phyloP scores from a whole-genome alignment of 345 rosid species.

The Aquilaria yunnanensis region DNA sequence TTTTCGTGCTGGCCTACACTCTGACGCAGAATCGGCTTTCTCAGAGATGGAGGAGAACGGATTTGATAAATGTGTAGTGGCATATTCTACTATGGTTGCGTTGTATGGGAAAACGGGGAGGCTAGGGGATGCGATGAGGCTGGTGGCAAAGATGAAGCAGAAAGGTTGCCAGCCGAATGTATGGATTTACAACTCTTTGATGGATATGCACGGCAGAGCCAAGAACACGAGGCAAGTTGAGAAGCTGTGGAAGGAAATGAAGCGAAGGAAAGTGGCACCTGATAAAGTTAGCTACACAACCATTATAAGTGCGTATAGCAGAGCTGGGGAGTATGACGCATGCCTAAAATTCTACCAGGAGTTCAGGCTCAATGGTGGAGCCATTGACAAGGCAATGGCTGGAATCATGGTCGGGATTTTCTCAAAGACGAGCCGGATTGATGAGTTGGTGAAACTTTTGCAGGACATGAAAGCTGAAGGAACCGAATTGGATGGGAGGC shows the following conservation, averaged over 20 bases:
- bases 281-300: constrained; percentile 83
- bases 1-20: constrained; percentile 43
- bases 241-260: constrained; percentile 84
- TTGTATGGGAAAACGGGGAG: constrained; percentile 74
- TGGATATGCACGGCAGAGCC: constrained; percentile 81
- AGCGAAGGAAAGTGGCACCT: constrained; percentile 57
- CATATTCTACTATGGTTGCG: constrained; percentile 68
- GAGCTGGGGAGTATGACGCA: constrained; percentile 47
- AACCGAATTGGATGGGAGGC: constrained; percentile 54
- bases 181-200: constrained; percentile 74
- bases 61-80: constrained; percentile 69
- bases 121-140: constrained; percentile 56
- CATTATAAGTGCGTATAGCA: constrained; percentile 60
- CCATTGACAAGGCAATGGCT: constrained; percentile 62
- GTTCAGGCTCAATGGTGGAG: constrained; percentile 52
- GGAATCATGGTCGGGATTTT: constrained; percentile 84
- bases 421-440: constrained; percentile 59
- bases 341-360: constrained; percentile 56
- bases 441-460: constrained; percentile 67
- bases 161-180: constrained; percentile 70
- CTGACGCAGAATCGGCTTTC: constrained; percentile 56
- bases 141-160: constrained; percentile 73
- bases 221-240: constrained; percentile 61
- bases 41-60: constrained; percentile 67
- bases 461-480: constrained; percentile 62